Base-by-base conservation (phyloP, 2,329 filamentous ascomycete species). In the Blastomyces silverae region DNA sequence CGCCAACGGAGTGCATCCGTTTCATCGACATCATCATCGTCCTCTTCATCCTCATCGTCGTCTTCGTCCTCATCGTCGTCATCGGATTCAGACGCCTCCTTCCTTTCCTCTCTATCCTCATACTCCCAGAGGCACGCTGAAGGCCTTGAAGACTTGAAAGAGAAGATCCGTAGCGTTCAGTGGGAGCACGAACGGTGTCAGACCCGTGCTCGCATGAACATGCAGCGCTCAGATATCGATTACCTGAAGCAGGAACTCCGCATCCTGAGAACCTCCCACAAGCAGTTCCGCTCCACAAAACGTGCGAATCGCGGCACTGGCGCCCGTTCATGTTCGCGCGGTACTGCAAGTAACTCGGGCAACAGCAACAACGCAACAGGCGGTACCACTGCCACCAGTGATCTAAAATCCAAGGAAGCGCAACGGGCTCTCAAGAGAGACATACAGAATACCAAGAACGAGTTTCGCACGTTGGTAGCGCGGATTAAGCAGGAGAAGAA, bases 341-440 rank as follows among this genome's bases (percentile, higher is more conserved):
- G 37, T 50, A 28, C 42, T 48, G 44, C 59, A 34, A 17, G 17
- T 50, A 22, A 28, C 56, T 44, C 56, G 6, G 22, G n/a, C 56
- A 59, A 28, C 37, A 44, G n/a, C 56, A 59, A 28, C 37, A 44
- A 15, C n/a, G 4, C n/a, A n/a, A 42, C 13, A 13, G 56, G 25
- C 39, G 13, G 39, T 15, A 46, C 10, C 15, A 5, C 22, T 48
- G 28, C 28, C 20, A 11, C 20, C 15, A 62, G 13, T 17, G 34
- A 62, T 50, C 55, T 42, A 17, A 55, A n/a, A 5, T 37, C 61
- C 68, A 73, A 55, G 34, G 69, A 69, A 0, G 72, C 77, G 37
- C 70, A 69, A 22, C 70, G 70, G 2, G 72, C 73, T 1, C 68
- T 77, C 63, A 78, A 77, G 64, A 72, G 74, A 55, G 76, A 79